A percentile compares a stretch with the other conserved stretches of the same genome.
Conservation (phyloP, 306 rosid genomes). For the Dryas alaskensis region DNA sequence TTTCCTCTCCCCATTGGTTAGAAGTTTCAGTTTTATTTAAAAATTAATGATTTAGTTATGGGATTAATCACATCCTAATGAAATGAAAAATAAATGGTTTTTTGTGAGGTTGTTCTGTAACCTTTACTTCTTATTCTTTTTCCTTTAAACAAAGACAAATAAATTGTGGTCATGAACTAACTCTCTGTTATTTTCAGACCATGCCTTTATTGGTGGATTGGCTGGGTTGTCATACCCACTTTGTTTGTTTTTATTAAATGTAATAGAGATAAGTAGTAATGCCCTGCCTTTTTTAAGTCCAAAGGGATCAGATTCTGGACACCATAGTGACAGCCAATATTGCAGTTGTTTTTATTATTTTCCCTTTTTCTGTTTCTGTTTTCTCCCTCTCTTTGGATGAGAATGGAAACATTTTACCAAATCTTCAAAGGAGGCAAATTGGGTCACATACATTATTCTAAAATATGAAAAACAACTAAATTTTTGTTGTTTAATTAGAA, state of each 20-base stretch:
- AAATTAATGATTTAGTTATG: no score
- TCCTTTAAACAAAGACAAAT: neutral
- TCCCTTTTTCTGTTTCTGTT: no score
- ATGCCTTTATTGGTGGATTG: neutral
- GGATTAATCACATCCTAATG: neutral
- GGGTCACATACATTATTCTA: no score
- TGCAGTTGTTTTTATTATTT: neutral
- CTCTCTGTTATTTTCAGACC: neutral
- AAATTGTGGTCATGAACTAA: neutral
- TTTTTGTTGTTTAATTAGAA: no score
- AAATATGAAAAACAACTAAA: no score
- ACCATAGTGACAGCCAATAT: neutral
- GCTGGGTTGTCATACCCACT: neutral
- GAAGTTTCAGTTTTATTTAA: neutral
- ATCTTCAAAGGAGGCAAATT: no score
- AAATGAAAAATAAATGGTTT: no score
- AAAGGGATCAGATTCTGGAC: neutral
- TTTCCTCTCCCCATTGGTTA: neutral
- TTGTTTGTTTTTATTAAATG: no score
- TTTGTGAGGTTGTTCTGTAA: no score
- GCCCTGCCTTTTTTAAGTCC: neutral
- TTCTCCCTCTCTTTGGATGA: no score
- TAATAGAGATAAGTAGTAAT: neutral
- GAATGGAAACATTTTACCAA: no score
- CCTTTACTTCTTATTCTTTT: neutral